Evolutionary conservation across 495 filamentous ascomycete species (phyloP).

Genomic region (Penicillium lividum): DNA sequence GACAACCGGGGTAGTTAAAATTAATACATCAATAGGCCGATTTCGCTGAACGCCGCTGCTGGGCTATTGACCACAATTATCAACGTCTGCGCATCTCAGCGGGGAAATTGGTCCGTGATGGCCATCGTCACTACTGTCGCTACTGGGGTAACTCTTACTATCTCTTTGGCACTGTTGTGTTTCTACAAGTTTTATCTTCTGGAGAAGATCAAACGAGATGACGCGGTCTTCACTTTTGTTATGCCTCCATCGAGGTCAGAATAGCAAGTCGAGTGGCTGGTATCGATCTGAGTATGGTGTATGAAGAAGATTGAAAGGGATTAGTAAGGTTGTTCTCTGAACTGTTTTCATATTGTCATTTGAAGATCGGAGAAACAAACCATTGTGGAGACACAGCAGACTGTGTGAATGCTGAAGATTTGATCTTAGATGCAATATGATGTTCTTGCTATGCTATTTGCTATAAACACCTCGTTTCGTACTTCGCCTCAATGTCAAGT

Average conservation of each 20-base stretch:
- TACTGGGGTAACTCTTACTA: slow-evolving; percentile 11
- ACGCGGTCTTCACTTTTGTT: slow-evolving; percentile 3
- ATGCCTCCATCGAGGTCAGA: neutral
- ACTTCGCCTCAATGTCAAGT: neutral
- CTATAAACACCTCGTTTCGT: neutral
- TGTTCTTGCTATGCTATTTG: neutral
- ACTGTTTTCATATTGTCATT: neutral
- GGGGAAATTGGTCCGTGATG: slow-evolving; percentile 19
- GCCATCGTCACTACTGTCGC: slow-evolving; percentile 14
- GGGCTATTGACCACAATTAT: too few relatives aligned
- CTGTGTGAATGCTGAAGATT: neutral
- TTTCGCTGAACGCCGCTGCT: too few relatives aligned
- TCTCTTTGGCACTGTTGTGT: slow-evolving; percentile 2
- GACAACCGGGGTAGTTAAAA: too few relatives aligned
- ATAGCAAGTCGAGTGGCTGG: neutral
- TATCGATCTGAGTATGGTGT: neutral
- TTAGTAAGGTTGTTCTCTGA: neutral
- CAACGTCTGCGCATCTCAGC: too few relatives aligned
- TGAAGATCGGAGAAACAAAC: neutral
- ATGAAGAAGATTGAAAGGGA: neutral
- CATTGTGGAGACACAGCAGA: neutral
- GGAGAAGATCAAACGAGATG: slow-evolving; percentile 7
- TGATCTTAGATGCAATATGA: neutral
- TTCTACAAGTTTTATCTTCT: slow-evolving; percentile 16
- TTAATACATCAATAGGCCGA: too few relatives aligned